Evolutionary conservation across 805 yeast species (phyloP).

Genomic region (Cyberlindnera amylophila): DNA sequence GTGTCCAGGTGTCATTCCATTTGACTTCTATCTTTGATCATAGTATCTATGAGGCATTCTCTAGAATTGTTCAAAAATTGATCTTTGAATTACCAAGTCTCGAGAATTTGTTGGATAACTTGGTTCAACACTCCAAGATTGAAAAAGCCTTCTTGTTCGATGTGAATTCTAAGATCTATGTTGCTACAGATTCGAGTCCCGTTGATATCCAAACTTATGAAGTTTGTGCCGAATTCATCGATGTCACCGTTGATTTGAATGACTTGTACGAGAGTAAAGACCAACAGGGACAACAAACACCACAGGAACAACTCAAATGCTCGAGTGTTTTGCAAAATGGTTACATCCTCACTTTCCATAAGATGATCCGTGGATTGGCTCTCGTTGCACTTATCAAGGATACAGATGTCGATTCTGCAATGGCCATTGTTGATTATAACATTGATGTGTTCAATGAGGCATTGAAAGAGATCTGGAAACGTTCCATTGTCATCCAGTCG

Average conservation of each 20-base stretch:
- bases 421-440: constrained; percentile 82
- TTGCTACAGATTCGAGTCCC: constrained; percentile 94
- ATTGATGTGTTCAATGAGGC: constrained; percentile 76
- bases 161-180: constrained; percentile 86
- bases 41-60: constrained; percentile 92
- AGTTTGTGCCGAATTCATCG: constrained; percentile 95
- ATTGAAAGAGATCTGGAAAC: constrained; percentile 58
- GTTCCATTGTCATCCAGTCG: constrained; percentile 19
- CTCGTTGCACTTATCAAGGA: constrained; percentile 77
- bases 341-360: constrained; percentile 75
- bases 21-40: constrained; percentile 93
- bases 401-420: constrained; percentile 40
- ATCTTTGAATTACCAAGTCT: constrained; percentile 84
- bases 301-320: constrained; percentile 48
- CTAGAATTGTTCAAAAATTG: constrained; percentile 86
- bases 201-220: constrained; percentile 95
- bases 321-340: constrained; percentile 80
- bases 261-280: constrained; percentile 48
- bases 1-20: constrained; percentile 87
- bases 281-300: constrained; percentile 13
- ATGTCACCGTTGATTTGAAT: constrained; percentile 85
- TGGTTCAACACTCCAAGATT: constrained; percentile 84
- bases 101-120: constrained; percentile 82
- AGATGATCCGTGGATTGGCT: constrained; percentile 91
- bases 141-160: constrained; percentile 94